Conservation (phyloP, 148 eudicot species). For the Cornus kousa region DNA sequence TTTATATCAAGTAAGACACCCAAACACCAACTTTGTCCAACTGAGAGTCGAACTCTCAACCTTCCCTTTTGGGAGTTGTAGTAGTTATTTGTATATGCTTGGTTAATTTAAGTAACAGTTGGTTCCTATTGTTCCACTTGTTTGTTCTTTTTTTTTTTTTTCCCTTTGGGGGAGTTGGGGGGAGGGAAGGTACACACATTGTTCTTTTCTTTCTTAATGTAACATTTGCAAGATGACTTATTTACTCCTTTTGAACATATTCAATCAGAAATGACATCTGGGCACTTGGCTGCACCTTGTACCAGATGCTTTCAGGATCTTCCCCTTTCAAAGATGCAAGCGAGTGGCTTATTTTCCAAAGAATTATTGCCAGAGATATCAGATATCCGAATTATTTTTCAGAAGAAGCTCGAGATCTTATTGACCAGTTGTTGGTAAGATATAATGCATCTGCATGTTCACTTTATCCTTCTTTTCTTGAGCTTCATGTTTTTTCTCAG, state of each 20-base stretch:
- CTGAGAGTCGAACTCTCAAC: too few species aligned
- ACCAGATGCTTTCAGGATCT: constrained; percentile 97
- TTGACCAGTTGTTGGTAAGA: constrained; percentile 80
- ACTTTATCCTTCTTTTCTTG: too few species aligned
- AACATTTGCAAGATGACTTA: not conserved
- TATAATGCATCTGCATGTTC: constrained; percentile 6
- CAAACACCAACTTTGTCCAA: too few species aligned
- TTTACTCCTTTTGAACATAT: constrained; percentile 4
- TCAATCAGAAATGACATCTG: constrained; percentile 87
- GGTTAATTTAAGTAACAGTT: too few species aligned
- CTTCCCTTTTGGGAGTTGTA: too few species aligned
- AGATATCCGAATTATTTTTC: constrained; percentile 88
- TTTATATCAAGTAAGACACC: too few species aligned
- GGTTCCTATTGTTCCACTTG: too few species aligned
- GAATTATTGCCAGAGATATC: constrained; percentile 88
- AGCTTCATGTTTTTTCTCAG: not conserved
- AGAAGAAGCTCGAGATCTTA: constrained; percentile 77
- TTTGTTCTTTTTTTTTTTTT: too few species aligned
- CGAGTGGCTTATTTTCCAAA: constrained; percentile 97
- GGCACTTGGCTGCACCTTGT: constrained; percentile 99
- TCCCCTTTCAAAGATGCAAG: constrained; percentile 99
- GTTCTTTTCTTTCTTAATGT: not conserved
- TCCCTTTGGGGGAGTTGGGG: too few species aligned
- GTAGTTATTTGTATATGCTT: not conserved
- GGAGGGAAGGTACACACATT: not conserved